These are phyloP conservation scores for Aureobasidium leucospermi DNA, from an alignment of 2,329 filamentous ascomycete genomes.

Conservation along the genomic window DNA sequence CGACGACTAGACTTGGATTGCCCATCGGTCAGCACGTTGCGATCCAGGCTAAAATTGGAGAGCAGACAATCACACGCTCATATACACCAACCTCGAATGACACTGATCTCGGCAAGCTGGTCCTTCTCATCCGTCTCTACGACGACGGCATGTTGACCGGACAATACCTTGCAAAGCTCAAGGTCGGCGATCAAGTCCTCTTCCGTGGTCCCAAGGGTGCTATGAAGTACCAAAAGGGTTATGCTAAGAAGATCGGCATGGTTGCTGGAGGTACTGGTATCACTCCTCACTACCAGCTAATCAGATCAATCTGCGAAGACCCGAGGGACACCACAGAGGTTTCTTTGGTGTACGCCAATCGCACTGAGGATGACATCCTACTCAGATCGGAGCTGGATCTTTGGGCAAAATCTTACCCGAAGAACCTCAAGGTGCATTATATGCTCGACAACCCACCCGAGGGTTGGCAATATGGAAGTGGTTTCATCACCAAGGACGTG, in stretches of 20 bases:
- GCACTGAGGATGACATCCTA: conserved; percentile 53
- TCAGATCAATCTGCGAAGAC: conserved; percentile 57
- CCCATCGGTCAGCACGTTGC: conserved; percentile 27
- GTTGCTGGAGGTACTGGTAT: conserved; percentile 48
- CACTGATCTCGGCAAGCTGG: conserved; percentile 36
- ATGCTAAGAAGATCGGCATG: conserved; percentile 46
- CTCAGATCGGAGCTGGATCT: conserved; percentile 49
- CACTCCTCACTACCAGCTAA: conserved; percentile 55
- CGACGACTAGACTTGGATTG: conserved; percentile 23
- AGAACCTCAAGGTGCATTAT: conserved; percentile 51
- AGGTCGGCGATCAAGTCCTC: conserved; percentile 42
- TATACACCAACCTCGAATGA: conserved; percentile 27
- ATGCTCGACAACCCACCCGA: conserved; percentile 43
- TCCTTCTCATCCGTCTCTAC: conserved; percentile 48
- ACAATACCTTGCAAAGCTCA: conserved; percentile 41
- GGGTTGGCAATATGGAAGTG: conserved; percentile 43
- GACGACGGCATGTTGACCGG: conserved; percentile 41
- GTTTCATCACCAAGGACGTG: conserved; percentile 46
- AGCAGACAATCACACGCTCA: conserved; percentile 17
- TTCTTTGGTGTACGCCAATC: conserved; percentile 53
- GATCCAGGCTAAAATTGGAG: conserved; percentile 22
- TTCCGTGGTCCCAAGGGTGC: conserved; percentile 52
- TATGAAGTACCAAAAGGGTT: conserved; percentile 43
- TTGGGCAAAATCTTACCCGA: conserved; percentile 41
- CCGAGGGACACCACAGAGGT: conserved; percentile 50